Base-by-base conservation (phyloP, 768 basidiomycete species). In the Panaeolus cyanescens region DNA sequence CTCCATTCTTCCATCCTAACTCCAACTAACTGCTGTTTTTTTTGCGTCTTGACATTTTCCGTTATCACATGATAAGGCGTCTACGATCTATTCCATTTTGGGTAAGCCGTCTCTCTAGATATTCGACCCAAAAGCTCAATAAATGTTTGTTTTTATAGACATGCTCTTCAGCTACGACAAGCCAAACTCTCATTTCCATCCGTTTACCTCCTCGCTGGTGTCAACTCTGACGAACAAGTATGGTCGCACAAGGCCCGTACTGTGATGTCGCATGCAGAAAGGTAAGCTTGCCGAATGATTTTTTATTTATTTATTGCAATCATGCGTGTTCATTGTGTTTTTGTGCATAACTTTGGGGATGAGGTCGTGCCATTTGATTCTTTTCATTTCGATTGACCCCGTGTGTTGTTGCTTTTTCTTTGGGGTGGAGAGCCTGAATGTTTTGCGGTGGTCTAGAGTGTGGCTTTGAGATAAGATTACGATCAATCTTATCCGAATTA, bases 61-160 rank as follows among this genome's bases (percentile, higher is more conserved):
- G 6, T 50, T 28, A 72, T 72, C 68, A 70, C 68, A 65, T 70
- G 57, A 60, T 68, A 50, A 93, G 92, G 91, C 13, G 96, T 98
- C 10, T 99, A 98, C 70, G 97, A 99, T 76, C 83, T 99, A 56
- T 96, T 99, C 77, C 96, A 98, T 74, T 98, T 94, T 74, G 93
- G 93, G 93, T 94, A 73, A 65, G 85, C 72, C 32, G 5, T 45
- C 59, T 34, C 31, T 42, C 55, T 65, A 28, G 32, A 13, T 22
- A 13, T 55, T 39, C n/a, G n/a, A 19, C 54, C 42, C 54, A 12
- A 45, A 25, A 59, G 28, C n/a, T 17, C 20, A 53, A 55, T 62
- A 54, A 45, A 36, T 40, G 31, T 59, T 54, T 34, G 32, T 56
- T 59, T 54, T n/a, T 42, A 32, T 58, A 96, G 95, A 5, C 96